Percentiles rank a stretch among this genome's conserved stretches.
Evolutionary conservation across 257 asterid species (phyloP).

Genomic region (Henckelia pumila): DNA sequence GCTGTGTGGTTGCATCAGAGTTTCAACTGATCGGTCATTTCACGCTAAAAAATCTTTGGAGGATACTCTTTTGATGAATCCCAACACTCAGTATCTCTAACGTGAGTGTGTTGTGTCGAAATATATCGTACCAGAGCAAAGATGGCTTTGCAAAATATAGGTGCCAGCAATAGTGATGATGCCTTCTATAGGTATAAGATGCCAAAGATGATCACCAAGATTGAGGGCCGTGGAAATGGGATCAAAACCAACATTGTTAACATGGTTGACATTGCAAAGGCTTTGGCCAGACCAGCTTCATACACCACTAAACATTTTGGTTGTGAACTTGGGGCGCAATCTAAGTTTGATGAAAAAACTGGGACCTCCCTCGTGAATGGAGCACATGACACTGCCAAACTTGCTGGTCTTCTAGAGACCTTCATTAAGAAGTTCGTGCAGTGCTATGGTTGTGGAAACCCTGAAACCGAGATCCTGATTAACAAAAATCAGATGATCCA

Average conservation of each 20-base stretch:
- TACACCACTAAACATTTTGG: constrained; percentile 81
- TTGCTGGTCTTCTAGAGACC: constrained; percentile 73
- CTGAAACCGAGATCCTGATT: constrained; percentile 71
- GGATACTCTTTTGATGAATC: not conserved
- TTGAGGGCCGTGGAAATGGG: constrained; percentile 89
- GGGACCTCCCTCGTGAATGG: constrained; percentile 80
- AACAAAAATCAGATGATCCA: constrained; percentile 65
- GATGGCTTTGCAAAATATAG: constrained; percentile 86
- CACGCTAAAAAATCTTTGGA: not conserved
- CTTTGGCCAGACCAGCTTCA: constrained; percentile 70
- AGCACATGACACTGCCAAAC: constrained; percentile 73
- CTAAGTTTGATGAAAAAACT: constrained; percentile 77
- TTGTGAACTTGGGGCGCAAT: constrained; percentile 79
- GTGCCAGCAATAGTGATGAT: constrained; percentile 85
- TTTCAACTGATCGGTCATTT: not conserved
- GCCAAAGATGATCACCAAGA: constrained; percentile 76
- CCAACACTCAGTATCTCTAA: not conserved
- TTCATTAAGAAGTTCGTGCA: constrained; percentile 77
- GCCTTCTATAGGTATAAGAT: constrained; percentile 89
- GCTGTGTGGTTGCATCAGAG: not conserved
- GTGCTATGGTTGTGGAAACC: constrained; percentile 79
- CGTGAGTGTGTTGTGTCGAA: not conserved
- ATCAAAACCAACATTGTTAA: constrained; percentile 80
- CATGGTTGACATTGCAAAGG: constrained; percentile 87
- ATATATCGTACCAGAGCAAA: constrained; percentile 16